These are phyloP conservation scores for Puccinia hordei DNA, from an alignment of 1,284 basidiomycete genomes.

Conservation along the genomic window DNA sequence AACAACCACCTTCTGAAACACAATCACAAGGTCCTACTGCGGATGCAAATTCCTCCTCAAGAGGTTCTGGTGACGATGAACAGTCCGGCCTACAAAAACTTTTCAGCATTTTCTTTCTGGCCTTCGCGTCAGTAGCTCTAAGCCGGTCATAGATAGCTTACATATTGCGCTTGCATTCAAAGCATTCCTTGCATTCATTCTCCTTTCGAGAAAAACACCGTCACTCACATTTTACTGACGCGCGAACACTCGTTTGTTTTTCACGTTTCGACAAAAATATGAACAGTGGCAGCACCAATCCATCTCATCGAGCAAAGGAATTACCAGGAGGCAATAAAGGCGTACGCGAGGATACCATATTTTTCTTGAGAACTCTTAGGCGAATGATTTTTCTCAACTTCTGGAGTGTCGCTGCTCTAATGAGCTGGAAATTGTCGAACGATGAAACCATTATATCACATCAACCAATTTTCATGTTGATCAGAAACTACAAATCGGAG, in stretches of 20 bases:
- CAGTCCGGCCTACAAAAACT: neutral
- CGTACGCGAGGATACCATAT: conserved; percentile 46
- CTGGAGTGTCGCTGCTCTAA: conserved; percentile 48
- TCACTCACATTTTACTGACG: neutral
- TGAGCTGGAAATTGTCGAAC: neutral
- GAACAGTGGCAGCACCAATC: neutral
- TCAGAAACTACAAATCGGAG: neutral
- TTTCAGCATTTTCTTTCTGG: neutral
- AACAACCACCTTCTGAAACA: neutral
- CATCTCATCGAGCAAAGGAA: neutral
- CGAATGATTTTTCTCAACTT: conserved; percentile 52
- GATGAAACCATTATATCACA: neutral
- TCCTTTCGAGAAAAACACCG: neutral
- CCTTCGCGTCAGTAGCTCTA: conserved; percentile 4
- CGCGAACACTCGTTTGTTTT: neutral
- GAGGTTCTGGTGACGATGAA: neutral
- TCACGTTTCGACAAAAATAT: neutral
- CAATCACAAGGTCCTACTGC: neutral
- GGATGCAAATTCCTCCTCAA: neutral
- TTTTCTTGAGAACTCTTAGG: conserved; percentile 10
- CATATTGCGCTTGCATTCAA: neutral
- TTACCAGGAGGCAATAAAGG: neutral
- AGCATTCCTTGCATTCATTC: neutral
- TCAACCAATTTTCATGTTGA: neutral
- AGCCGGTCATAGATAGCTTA: neutral